Evolutionary conservation across 805 yeast species (phyloP), one percentile per base, ranked within the genome.

Genomic region (Citeromyces matritensis): DNA sequence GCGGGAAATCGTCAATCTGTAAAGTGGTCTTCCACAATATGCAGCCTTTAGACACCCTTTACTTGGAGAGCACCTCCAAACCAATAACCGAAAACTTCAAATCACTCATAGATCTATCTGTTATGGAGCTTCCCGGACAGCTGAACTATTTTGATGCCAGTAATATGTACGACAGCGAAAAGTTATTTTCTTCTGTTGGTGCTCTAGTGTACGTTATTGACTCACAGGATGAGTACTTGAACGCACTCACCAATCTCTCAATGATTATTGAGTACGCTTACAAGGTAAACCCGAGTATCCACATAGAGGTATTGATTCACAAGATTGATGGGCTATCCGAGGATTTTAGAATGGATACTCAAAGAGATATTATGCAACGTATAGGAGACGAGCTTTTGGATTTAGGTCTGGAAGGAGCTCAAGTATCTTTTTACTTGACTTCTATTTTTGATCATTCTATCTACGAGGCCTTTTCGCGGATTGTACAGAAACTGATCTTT

Each of bases 111-210:
- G 91, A 86, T 48, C 58, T 88, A 29, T 76, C 84, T 2, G 86
- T 88, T 11, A 82, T 85, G 79, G 98, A 88, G 50, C 60, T 88
- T 11, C 98, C 98, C 0, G 97, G 96, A 3, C 96, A 88, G 51
- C 54, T 86, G 38, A 84, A 85, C 49, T 71, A 83, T 44, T 82
- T 84, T 48, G 95, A 85, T 42, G 91, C 93, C 3, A 67, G 74
- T 23, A n/a, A n/a, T n/a, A 37, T 55, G 21, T 76, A 77, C 42
- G 95, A 84, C 44, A 72, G 81, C 15, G 85, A 76, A 38, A 62
- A 75, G 37, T 54, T 86, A 17, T 86, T 88, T 45, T 63, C 76
- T 27, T 73, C 78, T 28, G 84, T 85, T 9, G 95, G 95, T 12
- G 91, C 95, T 0, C 61, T 91, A 19, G 91, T 91, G 2, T 91